Evolutionary conservation across 176 grass and related monocot genomes (phyloP).

Genomic region (Thalia dealbata): DNA sequence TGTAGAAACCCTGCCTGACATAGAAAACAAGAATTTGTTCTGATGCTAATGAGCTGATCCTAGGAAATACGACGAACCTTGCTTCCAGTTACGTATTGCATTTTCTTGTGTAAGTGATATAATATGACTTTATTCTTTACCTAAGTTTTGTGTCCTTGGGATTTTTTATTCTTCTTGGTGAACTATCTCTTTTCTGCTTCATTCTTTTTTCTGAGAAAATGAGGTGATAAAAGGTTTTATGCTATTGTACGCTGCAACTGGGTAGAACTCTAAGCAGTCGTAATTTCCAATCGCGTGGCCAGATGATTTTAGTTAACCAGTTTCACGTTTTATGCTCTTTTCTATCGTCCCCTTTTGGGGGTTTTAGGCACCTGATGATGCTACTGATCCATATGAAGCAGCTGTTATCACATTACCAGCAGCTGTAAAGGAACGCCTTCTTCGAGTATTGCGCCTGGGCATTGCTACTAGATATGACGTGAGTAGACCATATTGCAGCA

Average conservation of each 20-base stretch:
- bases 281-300: not conserved
- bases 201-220: not conserved
- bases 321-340: not conserved
- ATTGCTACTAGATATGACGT: conserved; percentile 67
- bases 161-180: not conserved
- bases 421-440: conserved; percentile 54
- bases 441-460: conserved; percentile 51
- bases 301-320: not conserved
- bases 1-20: too few species aligned
- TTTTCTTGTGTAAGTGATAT: not conserved
- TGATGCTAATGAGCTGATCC: too few species aligned
- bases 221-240: not conserved
- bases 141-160: not conserved
- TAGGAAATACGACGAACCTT: too few species aligned
- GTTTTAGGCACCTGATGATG: conserved; percentile 30
- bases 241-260: not conserved
- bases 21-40: too few species aligned
- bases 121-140: not conserved
- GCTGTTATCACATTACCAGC: conserved; percentile 54
- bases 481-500: conserved; percentile 17
- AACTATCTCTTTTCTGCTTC: not conserved
- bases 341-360: conserved; percentile 13
- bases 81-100: not conserved
- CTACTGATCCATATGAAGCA: conserved; percentile 53
- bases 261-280: not conserved